Conservation (phyloP, 208 protist genomes). For the Trypanosoma lewisi region DNA sequence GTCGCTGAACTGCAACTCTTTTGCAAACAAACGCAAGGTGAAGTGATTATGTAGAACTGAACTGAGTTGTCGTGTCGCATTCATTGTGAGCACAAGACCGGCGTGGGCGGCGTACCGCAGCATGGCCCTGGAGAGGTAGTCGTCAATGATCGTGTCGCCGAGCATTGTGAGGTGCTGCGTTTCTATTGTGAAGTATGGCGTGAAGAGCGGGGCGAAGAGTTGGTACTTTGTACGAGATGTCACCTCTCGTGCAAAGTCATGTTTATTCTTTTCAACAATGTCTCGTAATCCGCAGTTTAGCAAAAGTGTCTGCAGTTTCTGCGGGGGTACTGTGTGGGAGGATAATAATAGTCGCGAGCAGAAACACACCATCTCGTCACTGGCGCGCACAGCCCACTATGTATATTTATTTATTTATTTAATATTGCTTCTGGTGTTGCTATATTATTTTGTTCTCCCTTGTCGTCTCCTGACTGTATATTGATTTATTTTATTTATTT, state of each 20-base stretch:
- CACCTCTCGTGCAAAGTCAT: conserved; percentile 7
- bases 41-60: conserved; percentile 85
- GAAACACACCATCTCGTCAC: background rate
- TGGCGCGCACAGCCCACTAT: no score
- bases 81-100: conserved; percentile 52
- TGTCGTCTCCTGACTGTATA: no score
- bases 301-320: conserved; percentile 4
- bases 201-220: conserved; percentile 45
- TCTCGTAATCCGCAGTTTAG: conserved; percentile 14
- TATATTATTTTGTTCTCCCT: no score
- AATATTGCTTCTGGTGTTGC: no score
- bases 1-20: conserved; percentile 63
- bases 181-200: conserved; percentile 54
- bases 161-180: conserved; percentile 76
- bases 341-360: background rate
- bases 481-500: no score
- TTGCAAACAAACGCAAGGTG: conserved; percentile 64
- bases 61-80: conserved; percentile 52
- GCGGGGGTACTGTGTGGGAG: background rate
- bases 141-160: conserved; percentile 67
- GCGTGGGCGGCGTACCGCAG: conserved; percentile 43
- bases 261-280: conserved; percentile 8
- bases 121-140: conserved; percentile 53
- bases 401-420: no score
- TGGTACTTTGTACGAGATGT: conserved; percentile 16